These are phyloP conservation scores for Botrytis cinerea DNA, from an alignment of 2,329 filamentous ascomycete species.

Conservation along the genomic window DNA sequence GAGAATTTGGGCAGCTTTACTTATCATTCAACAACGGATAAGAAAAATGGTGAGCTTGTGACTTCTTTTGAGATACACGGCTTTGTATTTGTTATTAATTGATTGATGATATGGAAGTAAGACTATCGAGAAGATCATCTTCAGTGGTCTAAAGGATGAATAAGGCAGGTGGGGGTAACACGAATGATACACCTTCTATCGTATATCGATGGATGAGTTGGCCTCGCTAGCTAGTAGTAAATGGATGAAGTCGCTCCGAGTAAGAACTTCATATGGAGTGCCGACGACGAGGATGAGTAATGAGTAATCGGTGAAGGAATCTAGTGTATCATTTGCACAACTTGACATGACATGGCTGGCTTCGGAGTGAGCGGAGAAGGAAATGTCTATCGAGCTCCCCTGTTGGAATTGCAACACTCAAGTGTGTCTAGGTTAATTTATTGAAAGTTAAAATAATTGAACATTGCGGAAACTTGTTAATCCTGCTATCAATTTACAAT, in stretches of 20 bases:
- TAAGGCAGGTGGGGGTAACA: neutral
- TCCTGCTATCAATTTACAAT: neutral
- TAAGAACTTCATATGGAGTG: neutral
- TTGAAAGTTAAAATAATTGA: neutral
- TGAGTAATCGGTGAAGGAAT: neutral
- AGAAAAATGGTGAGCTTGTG: conserved; percentile 1
- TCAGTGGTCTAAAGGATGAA: neutral
- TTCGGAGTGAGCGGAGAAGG: neutral
- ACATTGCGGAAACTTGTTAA: neutral
- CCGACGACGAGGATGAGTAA: neutral
- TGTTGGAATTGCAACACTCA: neutral
- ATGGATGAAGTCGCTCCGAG: neutral
- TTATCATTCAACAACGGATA: neutral
- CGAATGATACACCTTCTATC: neutral
- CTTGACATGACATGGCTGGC: neutral
- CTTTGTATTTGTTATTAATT: conserved; percentile 1
- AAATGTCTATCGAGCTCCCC: neutral
- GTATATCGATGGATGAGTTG: conserved; percentile 5
- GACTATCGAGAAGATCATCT: neutral
- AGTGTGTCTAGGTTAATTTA: neutral
- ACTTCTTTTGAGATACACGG: neutral
- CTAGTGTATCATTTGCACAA: neutral
- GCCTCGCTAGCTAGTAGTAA: neutral
- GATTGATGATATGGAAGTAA: neutral
- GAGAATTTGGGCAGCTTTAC: conserved; percentile 5